A percentile compares a stretch with the other conserved stretches of the same genome.
phyloP scores from a whole-genome alignment of 169 alveolate genomes.

The Cryptosporidium viatorum region DNA sequence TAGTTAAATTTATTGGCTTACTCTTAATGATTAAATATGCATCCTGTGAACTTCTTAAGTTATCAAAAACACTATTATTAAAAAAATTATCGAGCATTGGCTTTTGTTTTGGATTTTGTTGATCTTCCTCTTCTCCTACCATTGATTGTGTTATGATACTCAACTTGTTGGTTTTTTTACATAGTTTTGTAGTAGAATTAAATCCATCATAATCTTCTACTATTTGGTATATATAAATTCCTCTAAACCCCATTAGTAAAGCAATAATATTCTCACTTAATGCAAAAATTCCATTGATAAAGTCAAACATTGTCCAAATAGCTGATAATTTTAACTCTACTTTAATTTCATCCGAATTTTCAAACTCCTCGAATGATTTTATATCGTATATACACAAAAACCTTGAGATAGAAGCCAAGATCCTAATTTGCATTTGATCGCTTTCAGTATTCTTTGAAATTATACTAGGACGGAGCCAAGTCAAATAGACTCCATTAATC shows the following conservation, averaged over 20 bases:
- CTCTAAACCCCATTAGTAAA: constrained; percentile 16
- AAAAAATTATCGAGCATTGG: not conserved
- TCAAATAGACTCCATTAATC: not conserved
- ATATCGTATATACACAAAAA: constrained; percentile 39
- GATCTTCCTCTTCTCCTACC: not conserved
- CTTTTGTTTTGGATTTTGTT: not conserved
- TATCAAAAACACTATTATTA: not conserved
- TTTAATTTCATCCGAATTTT: constrained; percentile 12
- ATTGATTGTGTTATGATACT: not conserved
- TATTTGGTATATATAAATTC: constrained; percentile 47
- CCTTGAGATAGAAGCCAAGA: constrained; percentile 21
- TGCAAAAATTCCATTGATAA: constrained; percentile 4
- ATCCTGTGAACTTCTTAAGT: not conserved
- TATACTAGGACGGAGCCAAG: constrained; percentile 60
- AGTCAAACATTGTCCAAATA: constrained; percentile 29
- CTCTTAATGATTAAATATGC: constrained; percentile 1
- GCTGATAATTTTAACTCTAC: constrained; percentile 10
- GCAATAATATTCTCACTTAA: constrained; percentile 23
- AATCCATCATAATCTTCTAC: constrained; percentile 8
- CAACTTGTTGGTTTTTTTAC: not conserved
- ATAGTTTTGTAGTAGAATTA: constrained; percentile 3
- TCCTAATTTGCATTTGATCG: not conserved
- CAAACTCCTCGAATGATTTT: constrained; percentile 1
- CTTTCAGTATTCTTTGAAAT: not conserved
- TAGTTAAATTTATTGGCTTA: not conserved